A percentile compares a stretch with the other conserved stretches of the same genome.
phyloP scores from a whole-genome alignment of 2,329 filamentous ascomycete genomes.

The Ophiostoma ulmi region DNA sequence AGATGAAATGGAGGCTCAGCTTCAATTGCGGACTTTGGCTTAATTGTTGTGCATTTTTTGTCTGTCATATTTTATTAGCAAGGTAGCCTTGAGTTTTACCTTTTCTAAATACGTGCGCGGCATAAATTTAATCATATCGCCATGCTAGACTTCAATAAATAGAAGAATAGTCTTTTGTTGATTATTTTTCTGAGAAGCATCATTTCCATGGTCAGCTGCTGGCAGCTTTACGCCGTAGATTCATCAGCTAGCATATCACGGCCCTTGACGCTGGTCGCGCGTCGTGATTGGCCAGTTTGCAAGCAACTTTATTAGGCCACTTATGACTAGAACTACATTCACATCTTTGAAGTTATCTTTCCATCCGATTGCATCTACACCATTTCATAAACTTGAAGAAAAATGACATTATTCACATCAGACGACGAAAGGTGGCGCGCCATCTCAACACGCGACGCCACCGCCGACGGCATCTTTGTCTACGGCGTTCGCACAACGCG shows the following conservation, averaged over 20 bases:
- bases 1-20: not conserved
- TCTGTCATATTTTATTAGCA: not conserved
- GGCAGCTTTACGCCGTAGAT: not conserved
- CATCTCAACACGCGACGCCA: constrained; percentile 35
- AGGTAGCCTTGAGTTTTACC: not conserved
- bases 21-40: not conserved
- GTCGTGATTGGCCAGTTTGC: constrained; percentile 1
- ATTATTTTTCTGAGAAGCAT: not conserved
- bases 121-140: not conserved
- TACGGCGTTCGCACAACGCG: constrained; percentile 44
- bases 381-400: not conserved
- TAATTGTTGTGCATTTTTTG: not conserved
- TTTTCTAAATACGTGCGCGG: too few relatives aligned
- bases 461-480: constrained; percentile 39
- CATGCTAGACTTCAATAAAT: not conserved
- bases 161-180: not conserved
- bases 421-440: constrained; percentile 33
- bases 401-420: not conserved
- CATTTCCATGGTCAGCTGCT: not conserved
- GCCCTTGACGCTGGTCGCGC: not conserved
- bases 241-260: not conserved
- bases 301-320: constrained; percentile 3
- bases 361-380: too few relatives aligned
- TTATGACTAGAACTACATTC: not conserved
- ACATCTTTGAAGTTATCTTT: too few relatives aligned